Conservation (phyloP, 495 filamentous ascomycete genomes). For the Aspergillus sclerotioniger region DNA sequence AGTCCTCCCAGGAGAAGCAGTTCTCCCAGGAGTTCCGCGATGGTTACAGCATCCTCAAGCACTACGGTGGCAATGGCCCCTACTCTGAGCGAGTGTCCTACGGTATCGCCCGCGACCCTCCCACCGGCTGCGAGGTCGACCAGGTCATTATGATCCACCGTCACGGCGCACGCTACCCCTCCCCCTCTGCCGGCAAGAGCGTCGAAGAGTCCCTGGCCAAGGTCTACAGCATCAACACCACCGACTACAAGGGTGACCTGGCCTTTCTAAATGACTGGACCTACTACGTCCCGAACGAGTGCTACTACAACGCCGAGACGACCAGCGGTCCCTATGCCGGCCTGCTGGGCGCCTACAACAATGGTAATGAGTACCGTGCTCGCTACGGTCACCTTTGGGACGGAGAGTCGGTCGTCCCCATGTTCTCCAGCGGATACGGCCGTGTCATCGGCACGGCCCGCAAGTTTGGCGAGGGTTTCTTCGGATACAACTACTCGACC, state of each 20-base stretch:
- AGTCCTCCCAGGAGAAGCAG: slow-evolving; percentile 12
- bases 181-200: not conserved
- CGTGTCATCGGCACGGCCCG: slow-evolving; percentile 3
- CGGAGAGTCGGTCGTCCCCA: not conserved
- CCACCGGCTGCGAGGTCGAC: slow-evolving; percentile 23
- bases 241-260: slow-evolving; percentile 2
- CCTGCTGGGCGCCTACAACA: not conserved
- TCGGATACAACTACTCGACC: slow-evolving; percentile 4
- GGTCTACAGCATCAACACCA: slow-evolving; percentile 2
- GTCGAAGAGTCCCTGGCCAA: slow-evolving; percentile 1
- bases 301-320: slow-evolving; percentile 8
- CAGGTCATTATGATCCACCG: slow-evolving; percentile 21
- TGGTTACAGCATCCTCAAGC: slow-evolving; percentile 21
- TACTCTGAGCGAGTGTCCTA: slow-evolving; percentile 21
- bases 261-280: slow-evolving; percentile 5
- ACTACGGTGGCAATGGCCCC: slow-evolving; percentile 21
- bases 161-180: slow-evolving; percentile 4
- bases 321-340: slow-evolving; percentile 2
- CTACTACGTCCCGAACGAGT: slow-evolving; percentile 6
- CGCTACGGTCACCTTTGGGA: slow-evolving; percentile 6
- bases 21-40: slow-evolving; percentile 25
- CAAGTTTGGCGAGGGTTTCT: slow-evolving; percentile 6
- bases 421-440: slow-evolving; percentile 3
- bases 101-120: slow-evolving; percentile 24
- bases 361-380: slow-evolving; percentile 1